Evolutionary conservation across 1,139 yeast species (phyloP).

Genomic region (Candida sp.): DNA sequence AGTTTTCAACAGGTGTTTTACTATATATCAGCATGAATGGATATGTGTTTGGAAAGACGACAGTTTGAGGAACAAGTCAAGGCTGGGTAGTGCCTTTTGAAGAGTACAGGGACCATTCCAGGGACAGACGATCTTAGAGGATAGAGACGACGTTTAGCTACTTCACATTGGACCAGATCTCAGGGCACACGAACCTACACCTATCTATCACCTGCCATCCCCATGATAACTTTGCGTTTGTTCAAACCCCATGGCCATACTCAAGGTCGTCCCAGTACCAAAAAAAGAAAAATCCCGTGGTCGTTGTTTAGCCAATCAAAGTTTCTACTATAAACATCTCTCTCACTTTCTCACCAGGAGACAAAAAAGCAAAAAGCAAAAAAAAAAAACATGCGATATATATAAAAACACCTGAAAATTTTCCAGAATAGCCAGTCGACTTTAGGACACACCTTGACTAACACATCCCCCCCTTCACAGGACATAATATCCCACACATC

Average conservation of each 20-base stretch:
- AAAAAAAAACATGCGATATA: slow-evolving; percentile 3
- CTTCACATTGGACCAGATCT: not conserved
- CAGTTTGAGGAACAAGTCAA: too few relatives aligned
- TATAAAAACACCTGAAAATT: slow-evolving; percentile 1
- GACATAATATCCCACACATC: too few relatives aligned
- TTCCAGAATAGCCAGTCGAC: not conserved
- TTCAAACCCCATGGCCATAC: not conserved
- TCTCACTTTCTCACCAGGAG: not conserved
- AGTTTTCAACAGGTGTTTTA: too few relatives aligned
- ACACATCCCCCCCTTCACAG: not conserved
- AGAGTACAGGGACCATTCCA: too few relatives aligned
- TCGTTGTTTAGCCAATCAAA: slow-evolving; percentile 6
- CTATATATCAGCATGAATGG: too few relatives aligned
- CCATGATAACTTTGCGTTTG: not conserved
- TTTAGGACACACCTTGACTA: not conserved
- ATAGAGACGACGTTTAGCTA: not conserved
- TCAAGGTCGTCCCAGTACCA: slow-evolving; percentile 18
- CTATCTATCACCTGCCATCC: too few relatives aligned
- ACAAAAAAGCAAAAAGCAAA: not conserved
- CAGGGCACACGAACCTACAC: too few relatives aligned
- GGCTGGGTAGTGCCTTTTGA: too few relatives aligned
- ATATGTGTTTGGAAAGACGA: too few relatives aligned
- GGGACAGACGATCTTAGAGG: too few relatives aligned
- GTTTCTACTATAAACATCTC: slow-evolving; percentile 1
- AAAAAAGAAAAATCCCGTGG: not conserved